Percentiles rank a stretch among this genome's conserved stretches.
Conservation (phyloP, 495 filamentous ascomycete genomes). For the Xylaria acuta region DNA sequence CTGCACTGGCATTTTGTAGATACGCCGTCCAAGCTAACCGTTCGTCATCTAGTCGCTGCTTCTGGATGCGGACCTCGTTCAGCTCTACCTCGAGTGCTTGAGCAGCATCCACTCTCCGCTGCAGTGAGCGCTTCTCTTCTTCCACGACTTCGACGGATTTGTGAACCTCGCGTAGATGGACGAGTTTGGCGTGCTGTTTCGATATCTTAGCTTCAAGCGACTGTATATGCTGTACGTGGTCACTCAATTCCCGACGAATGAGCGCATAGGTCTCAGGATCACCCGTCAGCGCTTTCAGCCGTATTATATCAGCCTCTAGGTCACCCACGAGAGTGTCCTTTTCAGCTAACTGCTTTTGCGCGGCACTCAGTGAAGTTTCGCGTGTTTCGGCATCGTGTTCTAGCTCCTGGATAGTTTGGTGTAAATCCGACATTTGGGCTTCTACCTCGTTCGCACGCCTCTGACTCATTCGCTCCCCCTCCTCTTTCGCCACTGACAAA, state of each 20-base stretch:
- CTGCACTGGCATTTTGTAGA: slow-evolving; percentile 68
- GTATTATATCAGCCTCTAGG: slow-evolving; percentile 81
- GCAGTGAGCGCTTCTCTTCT: slow-evolving; percentile 88
- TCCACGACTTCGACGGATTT: slow-evolving; percentile 93
- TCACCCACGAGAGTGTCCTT: slow-evolving; percentile 72
- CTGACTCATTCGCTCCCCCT: slow-evolving; percentile 72
- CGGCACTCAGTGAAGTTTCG: slow-evolving; percentile 64
- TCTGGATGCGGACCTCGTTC: slow-evolving; percentile 77
- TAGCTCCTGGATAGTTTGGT: slow-evolving; percentile 71
- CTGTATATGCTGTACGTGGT: slow-evolving; percentile 89
- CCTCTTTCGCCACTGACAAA: slow-evolving; percentile 68
- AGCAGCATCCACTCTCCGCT: slow-evolving; percentile 77
- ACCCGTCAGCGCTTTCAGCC: slow-evolving; percentile 80
- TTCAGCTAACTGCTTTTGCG: slow-evolving; percentile 70
- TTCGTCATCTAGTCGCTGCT: slow-evolving; percentile 89
- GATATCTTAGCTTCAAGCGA: slow-evolving; percentile 79
- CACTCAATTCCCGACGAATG: slow-evolving; percentile 81
- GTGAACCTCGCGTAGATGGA: slow-evolving; percentile 75
- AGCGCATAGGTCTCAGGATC: slow-evolving; percentile 83
- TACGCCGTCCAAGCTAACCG: slow-evolving; percentile 84
- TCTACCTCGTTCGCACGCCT: slow-evolving; percentile 75
- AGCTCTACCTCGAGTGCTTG: slow-evolving; percentile 76
- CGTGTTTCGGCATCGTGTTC: slow-evolving; percentile 72
- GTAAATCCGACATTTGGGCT: slow-evolving; percentile 69
- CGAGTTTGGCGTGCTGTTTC: slow-evolving; percentile 80